A percentile compares a stretch with the other conserved stretches of the same genome.
These are phyloP conservation scores for Dendrocalamus sinicus DNA, from an alignment of 176 grass and related monocot genomes.

Conservation along the genomic window DNA sequence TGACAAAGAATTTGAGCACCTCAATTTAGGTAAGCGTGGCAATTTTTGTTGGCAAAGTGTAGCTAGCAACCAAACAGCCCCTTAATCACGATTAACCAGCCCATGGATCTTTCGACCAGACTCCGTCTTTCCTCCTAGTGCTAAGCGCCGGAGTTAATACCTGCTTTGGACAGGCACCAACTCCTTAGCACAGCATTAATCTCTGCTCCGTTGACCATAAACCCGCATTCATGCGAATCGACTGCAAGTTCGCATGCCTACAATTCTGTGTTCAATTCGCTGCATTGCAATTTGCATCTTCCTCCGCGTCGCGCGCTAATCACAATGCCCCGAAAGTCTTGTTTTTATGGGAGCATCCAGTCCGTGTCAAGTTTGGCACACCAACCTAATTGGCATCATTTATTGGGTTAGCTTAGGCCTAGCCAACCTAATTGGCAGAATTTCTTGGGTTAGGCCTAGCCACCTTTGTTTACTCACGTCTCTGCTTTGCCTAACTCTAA, in stretches of 20 bases:
- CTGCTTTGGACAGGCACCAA: not conserved
- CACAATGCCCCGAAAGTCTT: conserved; percentile 26
- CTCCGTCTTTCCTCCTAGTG: conserved; percentile 8
- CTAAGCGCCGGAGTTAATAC: conserved; percentile 15
- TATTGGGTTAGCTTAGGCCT: not conserved
- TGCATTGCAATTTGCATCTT: not conserved
- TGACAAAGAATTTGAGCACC: too few species aligned
- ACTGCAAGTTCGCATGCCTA: not conserved
- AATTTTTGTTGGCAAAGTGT: too few species aligned
- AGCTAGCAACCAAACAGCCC: too few species aligned
- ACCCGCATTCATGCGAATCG: conserved; percentile 28
- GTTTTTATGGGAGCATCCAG: not conserved
- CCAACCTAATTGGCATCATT: not conserved
- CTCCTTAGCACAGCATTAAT: conserved; percentile 34
- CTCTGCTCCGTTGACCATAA: conserved; percentile 40
- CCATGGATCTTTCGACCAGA: not conserved
- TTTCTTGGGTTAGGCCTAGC: not conserved
- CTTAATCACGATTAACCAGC: not conserved
- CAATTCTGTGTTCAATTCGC: conserved; percentile 35
- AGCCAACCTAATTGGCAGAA: not conserved
- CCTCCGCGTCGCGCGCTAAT: not conserved
- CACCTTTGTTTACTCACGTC: not conserved
- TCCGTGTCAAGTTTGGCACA: conserved; percentile 29
- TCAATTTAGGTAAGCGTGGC: too few species aligned
- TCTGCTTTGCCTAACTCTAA: conserved; percentile 18